Evolutionary conservation across 768 basidiomycete genomes (phyloP).

Genomic region (Boletus rubescentipes): DNA sequence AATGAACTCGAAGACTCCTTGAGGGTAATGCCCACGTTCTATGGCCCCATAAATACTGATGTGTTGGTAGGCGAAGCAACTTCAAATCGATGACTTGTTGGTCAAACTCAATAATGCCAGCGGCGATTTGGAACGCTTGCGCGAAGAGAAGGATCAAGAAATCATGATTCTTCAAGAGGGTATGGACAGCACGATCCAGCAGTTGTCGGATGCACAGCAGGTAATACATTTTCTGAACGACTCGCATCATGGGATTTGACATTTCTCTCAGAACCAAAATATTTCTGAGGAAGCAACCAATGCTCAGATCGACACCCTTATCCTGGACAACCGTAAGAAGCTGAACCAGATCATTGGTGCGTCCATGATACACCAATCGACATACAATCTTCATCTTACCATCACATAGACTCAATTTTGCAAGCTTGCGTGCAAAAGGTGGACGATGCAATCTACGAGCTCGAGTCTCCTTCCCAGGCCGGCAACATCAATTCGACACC

Average conservation of each 20-base stretch:
- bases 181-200: constrained; percentile 88
- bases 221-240: constrained; percentile 40
- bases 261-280: constrained; percentile 63
- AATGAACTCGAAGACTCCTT: constrained; percentile 96
- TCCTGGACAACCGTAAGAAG: constrained; percentile 96
- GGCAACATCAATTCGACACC: constrained; percentile 98
- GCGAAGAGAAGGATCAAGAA: constrained; percentile 97
- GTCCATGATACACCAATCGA: constrained; percentile 14
- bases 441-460: constrained; percentile 95
- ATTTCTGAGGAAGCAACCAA: constrained; percentile 87
- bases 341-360: constrained; percentile 94
- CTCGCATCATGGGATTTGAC: neutral
- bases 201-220: constrained; percentile 83
- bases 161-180: constrained; percentile 94
- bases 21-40: constrained; percentile 51
- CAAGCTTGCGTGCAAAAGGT: constrained; percentile 97
- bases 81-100: constrained; percentile 93
- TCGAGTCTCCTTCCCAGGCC: constrained; percentile 92
- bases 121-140: constrained; percentile 73
- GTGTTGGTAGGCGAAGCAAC: constrained; percentile 77
- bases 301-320: constrained; percentile 96
- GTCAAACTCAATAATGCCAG: constrained; percentile 72
- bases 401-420: constrained; percentile 82
- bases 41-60: constrained; percentile 11
- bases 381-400: constrained; percentile 11